Base-by-base conservation (phyloP, 352 stramenopile genomes). In the Peronospora belbahrii region DNA sequence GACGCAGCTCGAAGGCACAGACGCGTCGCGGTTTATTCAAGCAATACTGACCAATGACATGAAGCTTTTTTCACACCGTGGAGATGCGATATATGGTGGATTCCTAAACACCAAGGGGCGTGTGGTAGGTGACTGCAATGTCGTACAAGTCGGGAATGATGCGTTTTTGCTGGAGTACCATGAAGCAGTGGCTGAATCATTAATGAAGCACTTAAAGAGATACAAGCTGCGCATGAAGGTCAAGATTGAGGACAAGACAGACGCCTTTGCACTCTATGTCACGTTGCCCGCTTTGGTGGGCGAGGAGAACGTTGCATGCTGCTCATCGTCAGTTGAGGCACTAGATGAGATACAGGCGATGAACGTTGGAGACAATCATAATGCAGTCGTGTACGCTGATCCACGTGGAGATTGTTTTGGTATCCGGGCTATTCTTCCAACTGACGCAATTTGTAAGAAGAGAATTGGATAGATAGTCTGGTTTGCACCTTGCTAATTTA, bases 161-260 rank as follows among this genome's bases (percentile, higher is more conserved):
- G 67, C 74, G 5, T 86, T 87, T 42, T 36, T 89, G 25, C 18
- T 92, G 22, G 80, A 88, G 40, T 88, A 83, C 47, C 77, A 91
- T 36, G 70, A 69, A 14, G 48, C 52, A 14, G 61, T 89, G 24
- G 53, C 65, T 9, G 70, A 80, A 4, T 42, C 84, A 4, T 44
- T 90, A 20, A 54, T 65, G 40, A 92, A 94, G 59, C 80, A 92
- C 63, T 89, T 78, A 74, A 90, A 88, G 61, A 71, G 81, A 39
- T 94, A 94, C 69, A 94, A 92, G 42, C 41, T 94, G 56, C 80
- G 83, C 19, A 87, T 90, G 71, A 92, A 91, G 42, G 41, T 85
- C 17, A 74, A 58, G 39, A 66, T 92, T 22, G 69, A 88, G 44
- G 76, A 88, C 53, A 76, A 70, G 52, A 83, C 59, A 23, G 67